These are phyloP conservation scores for Fragilaria radians DNA, from an alignment of 108 stramenopile species.

Conservation along the genomic window DNA sequence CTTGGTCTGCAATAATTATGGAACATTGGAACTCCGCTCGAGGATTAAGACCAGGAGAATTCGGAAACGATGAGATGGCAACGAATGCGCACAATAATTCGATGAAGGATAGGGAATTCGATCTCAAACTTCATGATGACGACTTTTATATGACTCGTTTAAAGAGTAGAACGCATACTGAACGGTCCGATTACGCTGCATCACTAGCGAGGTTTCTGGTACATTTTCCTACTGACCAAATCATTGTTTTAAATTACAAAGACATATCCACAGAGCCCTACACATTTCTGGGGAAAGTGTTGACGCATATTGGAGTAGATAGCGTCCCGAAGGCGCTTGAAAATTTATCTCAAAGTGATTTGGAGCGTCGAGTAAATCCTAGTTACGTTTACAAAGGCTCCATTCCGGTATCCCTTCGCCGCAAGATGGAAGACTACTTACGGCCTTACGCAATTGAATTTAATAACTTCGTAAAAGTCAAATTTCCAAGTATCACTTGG, in stretches of 20 bases:
- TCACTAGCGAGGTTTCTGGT: conserved; percentile 27
- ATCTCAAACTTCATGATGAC: conserved; percentile 27
- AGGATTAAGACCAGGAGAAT: conserved; percentile 38
- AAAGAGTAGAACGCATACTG: conserved; percentile 13
- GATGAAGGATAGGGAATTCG: conserved; percentile 21
- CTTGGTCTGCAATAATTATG: conserved; percentile 49
- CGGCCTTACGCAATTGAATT: conserved; percentile 23
- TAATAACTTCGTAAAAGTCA: conserved; percentile 24
- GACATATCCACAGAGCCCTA: conserved; percentile 30
- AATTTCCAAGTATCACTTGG: not conserved
- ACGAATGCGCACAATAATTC: not conserved
- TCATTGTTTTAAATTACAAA: conserved; percentile 34
- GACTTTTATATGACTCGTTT: conserved; percentile 39
- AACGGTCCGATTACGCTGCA: conserved; percentile 27
- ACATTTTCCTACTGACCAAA: conserved; percentile 26
- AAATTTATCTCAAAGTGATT: conserved; percentile 23
- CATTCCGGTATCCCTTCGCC: conserved; percentile 25
- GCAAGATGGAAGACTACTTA: conserved; percentile 34
- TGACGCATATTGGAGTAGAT: conserved; percentile 33
- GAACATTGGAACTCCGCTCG: conserved; percentile 33
- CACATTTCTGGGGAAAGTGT: conserved; percentile 19
- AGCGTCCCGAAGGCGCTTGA: conserved; percentile 15
- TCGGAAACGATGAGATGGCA: conserved; percentile 7
- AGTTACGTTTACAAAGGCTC: conserved; percentile 5
- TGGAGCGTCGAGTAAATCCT: conserved; percentile 28